Evolutionary conservation across 2,329 filamentous ascomycete genomes (phyloP), one percentile per base, ranked within the genome.

Genomic region (Aspergillus melleus): DNA sequence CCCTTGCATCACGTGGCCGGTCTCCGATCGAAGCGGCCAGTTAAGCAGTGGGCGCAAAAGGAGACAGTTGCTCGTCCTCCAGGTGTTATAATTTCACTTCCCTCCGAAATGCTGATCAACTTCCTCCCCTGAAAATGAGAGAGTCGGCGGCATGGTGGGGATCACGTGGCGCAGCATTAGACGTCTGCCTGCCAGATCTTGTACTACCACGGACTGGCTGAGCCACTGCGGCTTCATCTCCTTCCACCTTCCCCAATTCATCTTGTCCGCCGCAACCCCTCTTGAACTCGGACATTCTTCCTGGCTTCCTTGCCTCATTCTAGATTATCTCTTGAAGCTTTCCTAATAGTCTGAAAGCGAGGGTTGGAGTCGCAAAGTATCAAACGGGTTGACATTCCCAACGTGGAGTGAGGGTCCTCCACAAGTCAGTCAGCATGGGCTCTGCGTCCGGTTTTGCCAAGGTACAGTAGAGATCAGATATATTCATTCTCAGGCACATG

Each of bases 401-500:
- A 12, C 32, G 32, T 36, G 32, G 32, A 52, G 16, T 26, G 11
- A 24, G 49, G 22, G 20, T 26, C 16, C 10, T 26, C 49, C 26
- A n/a, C 22, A 22, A 24, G 49, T 24, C 12, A 30, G 12, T 19
- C 8, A 14, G 51, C 3, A 75, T 75, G 72, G 72, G 71, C 16
- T 71, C 72, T 58, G 65, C 68, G 42, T 54, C 62, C n/a, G 65
- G 59, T 19, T 68, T 74, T 44, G 70, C 70, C 54, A 74, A 74
- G 70, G 72, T 74, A 36, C n/a, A 9, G 32, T 36, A 36, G 32
- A 29, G 8, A 29, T 29, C 26, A 29, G 26, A 29, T 29, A 29
- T 29, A 29, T 29, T 8, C 26, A 29, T 29, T 8, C 14, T 20
- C 10, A 29, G 2, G 11, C 32, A 12, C 12, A 11, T 14, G 16